Base-by-base conservation (phyloP, 495 filamentous ascomycete genomes). In the Annulohypoxylon stygium region DNA sequence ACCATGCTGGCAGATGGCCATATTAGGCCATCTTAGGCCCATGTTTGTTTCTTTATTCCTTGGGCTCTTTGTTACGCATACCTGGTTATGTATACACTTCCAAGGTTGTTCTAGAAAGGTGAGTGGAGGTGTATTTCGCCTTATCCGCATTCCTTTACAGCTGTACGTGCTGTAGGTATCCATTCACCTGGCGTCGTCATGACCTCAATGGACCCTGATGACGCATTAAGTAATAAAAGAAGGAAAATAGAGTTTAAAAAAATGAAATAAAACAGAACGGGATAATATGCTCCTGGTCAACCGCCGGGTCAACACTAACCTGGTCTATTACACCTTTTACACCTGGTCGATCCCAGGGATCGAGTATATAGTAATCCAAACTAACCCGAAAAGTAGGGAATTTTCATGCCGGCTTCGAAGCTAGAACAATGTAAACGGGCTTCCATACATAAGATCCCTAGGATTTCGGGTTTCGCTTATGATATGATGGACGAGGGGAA, bases 101-200 rank as follows among this genome's bases (percentile, higher is more conserved):
- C 18, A 51, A 51, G 48, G 48, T 58, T 68, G 65, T 73, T 73
- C 70, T 73, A 73, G 70, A 73, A 73, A 61, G 39, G 33, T 45
- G 39, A n/a, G 45, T 33, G 34, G 34, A 53, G 45, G 45, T 41
- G 61, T 48, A 39, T 53, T 37, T 50, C 26, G 45, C 54, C 68
- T 71, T 61, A 71, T 71, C 61, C 54, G 45, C 26, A 45, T 51
- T 51, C 36, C 10, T 45, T 58, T 59, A 33, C n/a, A 51, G 41
- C 45, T 59, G 61, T 34, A 59, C 9, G 30, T 30, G 41, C 45
- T 59, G 61, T 34, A 64, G 14, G 53, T 65, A 50, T 45, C 61
- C 33, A 58, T 57, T 55, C 18, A 45, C 26, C 48, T 71, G 18
- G 39, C 58, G 16, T 70, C 71, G 61, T 70, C 62, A 74, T 34